phyloP scores from a whole-genome alignment of 1,139 yeast genomes.

The Petasospora fabianii region DNA sequence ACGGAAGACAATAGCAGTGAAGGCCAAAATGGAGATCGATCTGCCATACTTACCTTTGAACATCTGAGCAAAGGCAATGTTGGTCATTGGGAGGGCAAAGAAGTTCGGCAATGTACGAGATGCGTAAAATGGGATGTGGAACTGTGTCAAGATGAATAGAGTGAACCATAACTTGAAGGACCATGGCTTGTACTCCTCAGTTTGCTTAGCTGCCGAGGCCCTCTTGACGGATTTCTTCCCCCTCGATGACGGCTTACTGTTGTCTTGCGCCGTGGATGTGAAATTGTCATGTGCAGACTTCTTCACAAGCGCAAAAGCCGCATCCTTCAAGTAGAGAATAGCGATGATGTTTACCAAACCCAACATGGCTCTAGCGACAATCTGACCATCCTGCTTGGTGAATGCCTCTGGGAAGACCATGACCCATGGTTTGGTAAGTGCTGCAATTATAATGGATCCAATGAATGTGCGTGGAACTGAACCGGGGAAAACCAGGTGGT shows the following conservation, averaged over 20 bases:
- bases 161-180: slow-evolving; percentile 55
- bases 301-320: slow-evolving; percentile 28
- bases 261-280: slow-evolving; percentile 2
- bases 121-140: slow-evolving; percentile 74
- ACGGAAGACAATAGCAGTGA: slow-evolving; percentile 67
- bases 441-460: slow-evolving; percentile 62
- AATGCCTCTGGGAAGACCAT: slow-evolving; percentile 19
- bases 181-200: slow-evolving; percentile 13
- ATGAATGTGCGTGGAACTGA: slow-evolving; percentile 84
- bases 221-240: slow-evolving; percentile 8
- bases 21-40: slow-evolving; percentile 58
- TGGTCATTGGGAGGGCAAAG: slow-evolving; percentile 73
- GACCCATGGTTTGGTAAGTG: slow-evolving; percentile 36
- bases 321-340: slow-evolving; percentile 32
- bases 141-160: slow-evolving; percentile 59
- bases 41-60: slow-evolving; percentile 44
- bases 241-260: slow-evolving; percentile 16
- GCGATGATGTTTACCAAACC: slow-evolving; percentile 48
- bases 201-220: slow-evolving; percentile 4
- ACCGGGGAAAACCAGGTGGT: slow-evolving; percentile 80
- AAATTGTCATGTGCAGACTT: not conserved
- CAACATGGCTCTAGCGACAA: slow-evolving; percentile 47
- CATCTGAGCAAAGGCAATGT: slow-evolving; percentile 48
- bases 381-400: slow-evolving; percentile 44
- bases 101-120: slow-evolving; percentile 86